Base-by-base conservation (phyloP, 2,329 filamentous ascomycete species). In the Eurotiales sp. region DNA sequence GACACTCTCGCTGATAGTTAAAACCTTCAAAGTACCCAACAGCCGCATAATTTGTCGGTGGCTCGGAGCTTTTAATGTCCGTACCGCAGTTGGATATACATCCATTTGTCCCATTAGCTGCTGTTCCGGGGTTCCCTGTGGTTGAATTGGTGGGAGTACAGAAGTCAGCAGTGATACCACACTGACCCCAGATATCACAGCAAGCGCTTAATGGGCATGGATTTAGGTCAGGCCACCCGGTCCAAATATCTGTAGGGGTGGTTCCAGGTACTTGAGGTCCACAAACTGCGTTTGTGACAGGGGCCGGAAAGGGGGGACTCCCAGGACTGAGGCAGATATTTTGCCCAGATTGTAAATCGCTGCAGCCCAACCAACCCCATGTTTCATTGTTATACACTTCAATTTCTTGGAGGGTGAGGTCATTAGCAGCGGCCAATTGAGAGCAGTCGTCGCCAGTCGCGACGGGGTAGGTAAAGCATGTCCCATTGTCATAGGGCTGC, bases 11-110 rank as follows among this genome's bases (percentile, higher is more conserved):
- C 15, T 36, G 4, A 8, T n/a, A n/a, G 10, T 66, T 61, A 42
- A 55, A 69, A 29, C 55, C 59, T 52, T 71, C 64, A 50, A 63
- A 74, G 50, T 65, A 73, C 1, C 53, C 68, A 36, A 72, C 44
- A 6, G 49, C 51, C 4, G 46, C 42, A 32, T 60, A 61, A 2
- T 50, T 54, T 6, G 29, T 56, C 39, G 68, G 61, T 40, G 52
- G 53, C 30, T 19, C 54, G 0, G 42, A 36, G 7, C 56, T 52
- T 39, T 62, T 59, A 51, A 68, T 59, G 45, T 75, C 65, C 22
- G 71, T 55, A 29, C 74, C 69, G 57, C 74, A 72, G 59, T 71
- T 75, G 34, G 64, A 71, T 36, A 76, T 70, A 53, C 71, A 72
- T 12, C 68, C 68, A 52, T 70, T 63, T 5, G 56, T 61, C 2